Evolutionary conservation across 495 filamentous ascomycete species (phyloP).

Genomic region (Penicillium arizonense): DNA sequence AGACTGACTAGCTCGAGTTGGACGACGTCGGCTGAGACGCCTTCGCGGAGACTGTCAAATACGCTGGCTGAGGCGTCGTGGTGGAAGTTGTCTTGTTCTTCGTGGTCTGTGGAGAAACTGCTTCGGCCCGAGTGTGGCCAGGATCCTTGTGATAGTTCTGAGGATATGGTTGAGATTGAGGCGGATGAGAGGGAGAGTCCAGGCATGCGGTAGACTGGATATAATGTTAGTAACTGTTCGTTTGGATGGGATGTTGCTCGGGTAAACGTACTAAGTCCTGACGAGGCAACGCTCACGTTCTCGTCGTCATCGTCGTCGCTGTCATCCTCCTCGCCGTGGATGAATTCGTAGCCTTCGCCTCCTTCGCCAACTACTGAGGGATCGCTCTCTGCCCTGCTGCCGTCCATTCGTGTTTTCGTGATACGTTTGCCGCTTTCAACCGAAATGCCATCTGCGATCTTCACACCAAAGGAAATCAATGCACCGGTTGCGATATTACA

Average conservation of each 20-base stretch:
- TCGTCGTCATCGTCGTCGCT: constrained; percentile 47
- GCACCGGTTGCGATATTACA: constrained; percentile 68
- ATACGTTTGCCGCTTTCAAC: constrained; percentile 54
- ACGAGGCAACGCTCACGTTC: constrained; percentile 43
- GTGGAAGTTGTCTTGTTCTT: constrained; percentile 71
- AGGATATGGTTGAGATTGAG: constrained; percentile 75
- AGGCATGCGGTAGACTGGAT: constrained; percentile 67
- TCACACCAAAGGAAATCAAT: constrained; percentile 77
- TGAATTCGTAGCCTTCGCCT: constrained; percentile 48
- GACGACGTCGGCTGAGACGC: constrained; percentile 77
- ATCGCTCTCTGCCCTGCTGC: constrained; percentile 49
- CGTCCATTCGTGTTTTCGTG: constrained; percentile 50
- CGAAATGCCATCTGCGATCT: constrained; percentile 59
- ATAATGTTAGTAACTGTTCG: constrained; percentile 16
- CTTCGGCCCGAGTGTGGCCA: constrained; percentile 53
- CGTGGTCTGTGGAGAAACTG: constrained; percentile 54
- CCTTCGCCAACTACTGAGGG: constrained; percentile 41
- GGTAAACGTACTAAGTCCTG: constrained; percentile 48
- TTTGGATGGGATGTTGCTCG: constrained; percentile 3
- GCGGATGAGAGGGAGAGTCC: constrained; percentile 68
- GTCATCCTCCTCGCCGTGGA: constrained; percentile 42
- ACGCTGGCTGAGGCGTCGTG: constrained; percentile 82
- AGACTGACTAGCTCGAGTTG: constrained; percentile 88
- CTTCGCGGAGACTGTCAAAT: constrained; percentile 73
- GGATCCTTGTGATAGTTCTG: constrained; percentile 43